Base-by-base conservation (phyloP, 2,329 filamentous ascomycete genomes). In the Pseudogymnoascus sp. region DNA sequence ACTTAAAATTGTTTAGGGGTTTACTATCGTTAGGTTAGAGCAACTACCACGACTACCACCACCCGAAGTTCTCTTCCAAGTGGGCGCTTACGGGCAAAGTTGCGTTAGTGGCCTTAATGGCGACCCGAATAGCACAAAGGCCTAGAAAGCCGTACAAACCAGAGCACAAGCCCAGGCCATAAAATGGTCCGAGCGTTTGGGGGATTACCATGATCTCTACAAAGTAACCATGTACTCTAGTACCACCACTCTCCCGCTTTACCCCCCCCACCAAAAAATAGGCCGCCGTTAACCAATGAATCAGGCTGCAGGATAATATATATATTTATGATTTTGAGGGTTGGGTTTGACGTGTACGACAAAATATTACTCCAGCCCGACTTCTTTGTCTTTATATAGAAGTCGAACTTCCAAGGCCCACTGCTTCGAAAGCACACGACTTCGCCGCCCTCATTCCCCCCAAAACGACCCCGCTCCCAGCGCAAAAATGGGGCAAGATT, bases 401-500 rank as follows among this genome's bases (percentile, higher is more conserved):
- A 50, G 4, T 18, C 2, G 14, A 30, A 50, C 25, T 12, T 16
- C 22, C n/a, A n/a, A 11, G 12, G 6, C 6, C 41, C 41, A 6
- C 14, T 33, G 22, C 43, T 5, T 50, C 14, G 25, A 30, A 12
- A 18, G n/a, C 11, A 6, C 12, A 50, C 43, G n/a, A 50, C 43
- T 3, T 16, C 43, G 2, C 14, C 43, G n/a, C 43, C 54, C 36
- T 38, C 54, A 22, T 20, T 18, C n/a, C 18, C 33, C 11, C 50
- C 9, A 16, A 16, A 58, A n/a, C 33, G 2, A 22, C 57, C 22
- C 33, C 16, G 7, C 9, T 14, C 18, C 35, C 33, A 16, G n/a
- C 57, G 43, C 28, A 33, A 90, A 77, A 61, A 97, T 97, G 93
- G 92, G 92, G 63, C 91, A 96, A 74, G 90, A 96, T 71, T 81